Evolutionary conservation across 1,139 yeast species (phyloP).

Genomic region (Suhomyces atakaporum): DNA sequence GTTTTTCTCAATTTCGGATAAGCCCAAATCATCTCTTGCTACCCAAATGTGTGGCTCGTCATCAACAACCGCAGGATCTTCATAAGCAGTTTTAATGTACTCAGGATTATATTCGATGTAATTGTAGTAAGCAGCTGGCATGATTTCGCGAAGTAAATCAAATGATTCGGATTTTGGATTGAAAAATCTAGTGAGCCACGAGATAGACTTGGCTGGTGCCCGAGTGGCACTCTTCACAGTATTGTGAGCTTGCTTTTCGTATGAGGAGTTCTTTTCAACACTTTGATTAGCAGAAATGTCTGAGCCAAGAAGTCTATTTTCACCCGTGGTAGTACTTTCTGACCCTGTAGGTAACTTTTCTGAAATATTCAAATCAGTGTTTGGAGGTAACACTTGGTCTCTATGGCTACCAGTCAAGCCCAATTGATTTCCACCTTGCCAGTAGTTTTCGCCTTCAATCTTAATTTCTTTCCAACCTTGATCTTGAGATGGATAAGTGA

Average conservation of each 20-base stretch:
- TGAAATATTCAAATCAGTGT: conserved; percentile 1
- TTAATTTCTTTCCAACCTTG: conserved; percentile 63
- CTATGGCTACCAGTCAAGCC: conserved; percentile 30
- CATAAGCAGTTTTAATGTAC: conserved; percentile 56
- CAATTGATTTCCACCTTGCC: conserved; percentile 49
- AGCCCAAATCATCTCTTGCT: conserved; percentile 68
- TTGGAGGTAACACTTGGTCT: conserved; percentile 30
- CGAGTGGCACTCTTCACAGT: conserved; percentile 14
- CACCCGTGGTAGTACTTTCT: conserved; percentile 11
- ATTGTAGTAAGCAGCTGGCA: conserved; percentile 46
- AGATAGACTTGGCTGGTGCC: conserved; percentile 18
- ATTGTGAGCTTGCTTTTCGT: conserved; percentile 17
- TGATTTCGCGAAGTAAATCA: conserved; percentile 37
- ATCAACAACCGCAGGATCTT: conserved; percentile 63
- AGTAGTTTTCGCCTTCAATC: conserved; percentile 52
- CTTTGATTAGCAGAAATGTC: conserved; percentile 22
- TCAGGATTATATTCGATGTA: conserved; percentile 47
- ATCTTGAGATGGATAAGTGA: conserved; percentile 56
- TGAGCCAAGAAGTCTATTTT: conserved; percentile 13
- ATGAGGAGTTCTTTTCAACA: conserved; percentile 16
- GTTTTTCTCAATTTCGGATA: conserved; percentile 60
- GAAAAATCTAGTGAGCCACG: conserved; percentile 43
- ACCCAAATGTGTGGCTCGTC: conserved; percentile 71
- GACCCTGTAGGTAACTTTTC: conserved; percentile 6
- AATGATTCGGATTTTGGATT: conserved; percentile 42